Conservation (phyloP, 371 early-diverging fungal genomes). For the Mortierella sp. region DNA sequence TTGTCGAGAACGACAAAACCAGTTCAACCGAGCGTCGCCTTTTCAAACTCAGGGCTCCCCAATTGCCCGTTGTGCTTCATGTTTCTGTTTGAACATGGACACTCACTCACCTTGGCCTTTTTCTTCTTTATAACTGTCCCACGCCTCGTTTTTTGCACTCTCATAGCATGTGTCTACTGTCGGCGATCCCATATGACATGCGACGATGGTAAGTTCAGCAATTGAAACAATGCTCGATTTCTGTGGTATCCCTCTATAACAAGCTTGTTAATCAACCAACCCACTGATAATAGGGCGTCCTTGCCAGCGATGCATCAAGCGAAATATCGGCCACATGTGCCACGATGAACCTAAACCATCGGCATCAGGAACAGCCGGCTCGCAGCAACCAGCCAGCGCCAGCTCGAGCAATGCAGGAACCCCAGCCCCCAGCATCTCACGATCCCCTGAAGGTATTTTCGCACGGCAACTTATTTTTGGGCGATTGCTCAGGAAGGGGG, state of each 20-base stretch:
- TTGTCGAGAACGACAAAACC: conserved; percentile 1
- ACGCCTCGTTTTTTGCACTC: not conserved
- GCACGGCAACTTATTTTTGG: not conserved
- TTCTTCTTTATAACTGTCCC: not conserved
- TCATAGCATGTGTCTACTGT: conserved; percentile 85
- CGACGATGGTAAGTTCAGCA: conserved; percentile 71
- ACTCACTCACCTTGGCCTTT: not conserved
- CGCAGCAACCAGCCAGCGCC: conserved; percentile 23
- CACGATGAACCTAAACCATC: conserved; percentile 82
- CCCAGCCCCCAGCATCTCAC: conserved; percentile 30
- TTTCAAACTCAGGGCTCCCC: conserved; percentile 10
- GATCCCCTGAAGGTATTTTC: conserved; percentile 38
- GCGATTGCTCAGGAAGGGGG: not conserved
- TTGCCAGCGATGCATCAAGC: conserved; percentile 94
- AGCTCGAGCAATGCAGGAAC: conserved; percentile 34
- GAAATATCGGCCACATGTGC: conserved; percentile 93
- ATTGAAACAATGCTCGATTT: not conserved
- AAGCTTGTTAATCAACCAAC: not conserved
- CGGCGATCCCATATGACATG: conserved; percentile 91
- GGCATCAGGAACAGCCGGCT: conserved; percentile 17
- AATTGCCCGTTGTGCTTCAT: not conserved
- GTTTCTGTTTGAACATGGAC: conserved; percentile 1
- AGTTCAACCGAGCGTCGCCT: conserved; percentile 7
- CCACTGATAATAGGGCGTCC: conserved; percentile 74
- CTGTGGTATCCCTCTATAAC: not conserved